These are phyloP conservation scores for Poa pratensis DNA, from an alignment of 176 grass and related monocot genomes.

Conservation along the genomic window DNA sequence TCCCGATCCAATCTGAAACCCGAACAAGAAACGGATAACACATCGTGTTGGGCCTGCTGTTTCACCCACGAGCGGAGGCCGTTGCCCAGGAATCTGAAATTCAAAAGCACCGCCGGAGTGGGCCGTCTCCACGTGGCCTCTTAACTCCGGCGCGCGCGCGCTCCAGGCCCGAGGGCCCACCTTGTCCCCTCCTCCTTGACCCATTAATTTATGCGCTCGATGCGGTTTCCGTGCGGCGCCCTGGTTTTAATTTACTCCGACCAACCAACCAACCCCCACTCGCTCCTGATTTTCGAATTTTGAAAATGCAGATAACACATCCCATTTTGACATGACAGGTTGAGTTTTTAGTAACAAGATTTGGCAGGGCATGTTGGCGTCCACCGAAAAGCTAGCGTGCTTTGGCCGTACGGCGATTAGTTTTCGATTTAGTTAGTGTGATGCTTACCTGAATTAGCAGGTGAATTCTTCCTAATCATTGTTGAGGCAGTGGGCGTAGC, in stretches of 20 bases:
- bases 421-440: slow-evolving; percentile 27
- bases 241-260: slow-evolving; percentile 26
- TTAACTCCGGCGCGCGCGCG: not conserved
- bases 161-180: slow-evolving; percentile 6
- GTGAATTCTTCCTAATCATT: slow-evolving; percentile 5
- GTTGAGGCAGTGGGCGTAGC: not conserved
- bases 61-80: not conserved
- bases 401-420: slow-evolving; percentile 6
- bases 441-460: not conserved
- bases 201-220: slow-evolving; percentile 21
- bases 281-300: slow-evolving; percentile 41
- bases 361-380: not conserved
- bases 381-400: not conserved
- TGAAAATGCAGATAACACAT: not conserved
- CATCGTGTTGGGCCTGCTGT: not conserved
- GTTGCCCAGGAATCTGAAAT: not conserved
- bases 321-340: not conserved
- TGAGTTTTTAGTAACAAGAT: not conserved
- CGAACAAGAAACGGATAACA: not conserved
- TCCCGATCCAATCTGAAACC: not conserved
- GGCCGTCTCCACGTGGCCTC: slow-evolving; percentile 28
- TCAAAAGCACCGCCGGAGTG: not conserved
- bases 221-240: slow-evolving; percentile 27
- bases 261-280: not conserved
- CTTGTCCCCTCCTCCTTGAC: not conserved